Percentiles rank a stretch among this genome's conserved stretches.
Conservation (phyloP, 1,284 basidiomycete genomes). For the Mycosarcoma mackinlayi region DNA sequence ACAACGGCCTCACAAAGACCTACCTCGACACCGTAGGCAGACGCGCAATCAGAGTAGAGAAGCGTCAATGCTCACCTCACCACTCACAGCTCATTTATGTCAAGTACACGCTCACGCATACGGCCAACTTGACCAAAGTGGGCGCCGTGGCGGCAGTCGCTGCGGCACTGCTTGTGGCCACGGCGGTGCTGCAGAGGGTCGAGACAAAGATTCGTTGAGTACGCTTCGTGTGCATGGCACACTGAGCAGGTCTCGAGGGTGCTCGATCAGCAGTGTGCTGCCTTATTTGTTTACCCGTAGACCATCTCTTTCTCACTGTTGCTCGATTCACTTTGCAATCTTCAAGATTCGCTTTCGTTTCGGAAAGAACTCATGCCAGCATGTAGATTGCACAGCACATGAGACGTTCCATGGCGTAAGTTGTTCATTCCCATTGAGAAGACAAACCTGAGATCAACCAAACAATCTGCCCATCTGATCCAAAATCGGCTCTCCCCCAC, state of each 20-base stretch:
- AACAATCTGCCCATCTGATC: conserved; percentile 45
- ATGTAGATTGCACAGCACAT: no score
- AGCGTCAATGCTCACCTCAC: conserved; percentile 69
- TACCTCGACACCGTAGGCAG: conserved; percentile 95
- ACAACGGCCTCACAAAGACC: conserved; percentile 77
- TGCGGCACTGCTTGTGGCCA: conserved; percentile 18
- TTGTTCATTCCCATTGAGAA: no score
- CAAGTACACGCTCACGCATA: conserved; percentile 46
- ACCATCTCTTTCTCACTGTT: no score
- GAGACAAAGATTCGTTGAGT: conserved; percentile 39
- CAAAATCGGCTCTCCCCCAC: conserved; percentile 43
- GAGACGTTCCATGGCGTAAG: no score
- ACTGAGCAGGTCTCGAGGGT: no score
- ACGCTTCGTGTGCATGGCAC: no score
- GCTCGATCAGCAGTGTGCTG: no score
- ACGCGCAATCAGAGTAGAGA: conserved; percentile 79
- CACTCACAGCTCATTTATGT: conserved; percentile 46
- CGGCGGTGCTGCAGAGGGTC: conserved; percentile 37
- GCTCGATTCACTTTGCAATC: no score
- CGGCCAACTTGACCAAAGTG: conserved; percentile 50
- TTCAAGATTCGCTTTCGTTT: no score
- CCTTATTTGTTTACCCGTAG: no score
- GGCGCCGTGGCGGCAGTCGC: conserved; percentile 34
- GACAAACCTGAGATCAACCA: no score
- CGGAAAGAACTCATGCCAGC: no score